A percentile compares a stretch with the other conserved stretches of the same genome.
phyloP scores from a whole-genome alignment of 1,284 basidiomycete species.

The Anthracocystis setariae region DNA sequence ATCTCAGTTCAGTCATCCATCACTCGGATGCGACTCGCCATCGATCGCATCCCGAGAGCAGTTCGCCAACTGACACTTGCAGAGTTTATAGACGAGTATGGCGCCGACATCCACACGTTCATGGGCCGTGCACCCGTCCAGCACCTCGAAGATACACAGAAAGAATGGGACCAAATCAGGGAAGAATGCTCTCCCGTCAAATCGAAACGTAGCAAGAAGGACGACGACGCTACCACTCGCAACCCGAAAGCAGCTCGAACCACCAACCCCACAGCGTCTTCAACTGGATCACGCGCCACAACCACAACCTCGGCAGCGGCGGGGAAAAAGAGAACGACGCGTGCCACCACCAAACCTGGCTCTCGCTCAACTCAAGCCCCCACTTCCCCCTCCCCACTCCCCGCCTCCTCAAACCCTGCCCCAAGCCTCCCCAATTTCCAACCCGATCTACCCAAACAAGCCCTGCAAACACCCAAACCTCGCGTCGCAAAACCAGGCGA shows the following conservation, averaged over 20 bases:
- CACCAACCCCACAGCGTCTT: constrained; percentile 14
- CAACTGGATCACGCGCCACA: constrained; percentile 2
- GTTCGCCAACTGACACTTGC: constrained; percentile 37
- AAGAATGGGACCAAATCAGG: constrained; percentile 54
- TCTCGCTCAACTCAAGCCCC: constrained; percentile 5
- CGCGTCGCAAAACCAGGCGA: constrained; percentile 51
- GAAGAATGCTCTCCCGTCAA: constrained; percentile 26
- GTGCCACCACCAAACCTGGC: constrained; percentile 1
- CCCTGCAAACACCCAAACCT: constrained; percentile 30
- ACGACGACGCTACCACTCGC: constrained; percentile 12
- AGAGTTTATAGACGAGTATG: constrained; percentile 48
- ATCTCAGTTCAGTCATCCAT: constrained; percentile 28
- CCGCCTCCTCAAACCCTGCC: constrained; percentile 26
- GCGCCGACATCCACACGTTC: constrained; percentile 46
- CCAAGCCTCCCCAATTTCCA: constrained; percentile 36
- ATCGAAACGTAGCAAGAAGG: constrained; percentile 27
- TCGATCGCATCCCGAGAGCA: constrained; percentile 44
- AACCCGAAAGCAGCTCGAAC: constrained; percentile 13
- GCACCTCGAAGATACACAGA: constrained; percentile 31
- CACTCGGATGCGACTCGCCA: constrained; percentile 31
- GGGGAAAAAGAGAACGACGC: constrained; percentile 17
- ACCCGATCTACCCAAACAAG: constrained; percentile 32
- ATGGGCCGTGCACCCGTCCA: constrained; percentile 37
- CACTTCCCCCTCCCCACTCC: constrained; percentile 4
- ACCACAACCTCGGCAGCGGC: constrained; percentile 2